These are phyloP conservation scores for Globisporangium nodosum DNA, from an alignment of 352 stramenopile species.

Conservation along the genomic window DNA sequence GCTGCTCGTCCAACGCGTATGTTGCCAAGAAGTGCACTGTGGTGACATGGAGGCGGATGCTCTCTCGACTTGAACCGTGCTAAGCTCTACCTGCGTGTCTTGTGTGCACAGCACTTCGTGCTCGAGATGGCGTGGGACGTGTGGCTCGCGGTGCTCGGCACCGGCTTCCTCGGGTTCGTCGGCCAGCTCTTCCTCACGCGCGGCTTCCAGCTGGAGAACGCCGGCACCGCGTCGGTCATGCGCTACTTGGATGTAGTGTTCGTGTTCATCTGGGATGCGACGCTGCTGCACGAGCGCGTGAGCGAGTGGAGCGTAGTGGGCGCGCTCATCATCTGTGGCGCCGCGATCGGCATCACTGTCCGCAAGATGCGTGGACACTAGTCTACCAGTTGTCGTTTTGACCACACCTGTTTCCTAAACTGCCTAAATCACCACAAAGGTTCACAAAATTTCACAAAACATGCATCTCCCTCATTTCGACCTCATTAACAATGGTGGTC, in stretches of 20 bases:
- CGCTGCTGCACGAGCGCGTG: slow-evolving; percentile 26
- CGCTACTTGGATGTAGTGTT: slow-evolving; percentile 36
- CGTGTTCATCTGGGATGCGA: slow-evolving; percentile 36
- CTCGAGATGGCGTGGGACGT: slow-evolving; percentile 11
- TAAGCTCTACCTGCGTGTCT: neutral
- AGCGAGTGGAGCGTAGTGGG: slow-evolving; percentile 29
- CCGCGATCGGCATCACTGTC: slow-evolving; percentile 25
- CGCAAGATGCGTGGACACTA: slow-evolving; percentile 12
- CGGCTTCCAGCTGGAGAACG: slow-evolving; percentile 37
- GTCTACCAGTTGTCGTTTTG: neutral
- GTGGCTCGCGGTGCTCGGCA: slow-evolving; percentile 20
- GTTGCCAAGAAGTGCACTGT: too few species aligned
- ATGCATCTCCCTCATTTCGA: too few species aligned
- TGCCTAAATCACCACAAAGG: too few species aligned
- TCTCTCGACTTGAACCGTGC: too few species aligned
- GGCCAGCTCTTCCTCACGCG: slow-evolving; percentile 37
- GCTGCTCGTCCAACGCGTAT: slow-evolving; percentile 11
- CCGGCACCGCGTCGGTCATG: slow-evolving; percentile 36
- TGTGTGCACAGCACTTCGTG: slow-evolving; percentile 11
- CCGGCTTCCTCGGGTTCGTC: slow-evolving; percentile 29
- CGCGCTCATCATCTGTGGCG: slow-evolving; percentile 24
- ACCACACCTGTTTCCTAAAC: too few species aligned
- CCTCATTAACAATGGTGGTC: neutral
- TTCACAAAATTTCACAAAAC: too few species aligned
- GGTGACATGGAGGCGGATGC: too few species aligned